Conservation (phyloP, 805 yeast genomes). For the Yamadazyma phyllophila region DNA sequence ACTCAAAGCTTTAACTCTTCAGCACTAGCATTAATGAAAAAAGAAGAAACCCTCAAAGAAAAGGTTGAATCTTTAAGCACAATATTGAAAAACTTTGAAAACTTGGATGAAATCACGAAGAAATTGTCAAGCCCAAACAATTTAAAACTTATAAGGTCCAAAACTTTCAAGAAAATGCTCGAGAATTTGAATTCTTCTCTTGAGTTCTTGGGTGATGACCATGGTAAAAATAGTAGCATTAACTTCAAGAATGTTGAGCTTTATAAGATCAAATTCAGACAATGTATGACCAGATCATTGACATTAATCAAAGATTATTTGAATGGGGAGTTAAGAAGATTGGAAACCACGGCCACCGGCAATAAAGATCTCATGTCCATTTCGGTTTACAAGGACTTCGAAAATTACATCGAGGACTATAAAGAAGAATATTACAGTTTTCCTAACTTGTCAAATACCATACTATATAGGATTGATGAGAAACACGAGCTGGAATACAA, state of each 20-base stretch:
- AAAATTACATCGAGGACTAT: slow-evolving; percentile 18
- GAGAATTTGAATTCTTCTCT: slow-evolving; percentile 64
- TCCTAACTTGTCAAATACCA: slow-evolving; percentile 30
- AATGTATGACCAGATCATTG: slow-evolving; percentile 78
- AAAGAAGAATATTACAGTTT: slow-evolving; percentile 22
- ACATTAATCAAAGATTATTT: slow-evolving; percentile 72
- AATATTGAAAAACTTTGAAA: slow-evolving; percentile 61
- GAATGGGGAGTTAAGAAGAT: slow-evolving; percentile 38
- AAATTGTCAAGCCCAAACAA: slow-evolving; percentile 59
- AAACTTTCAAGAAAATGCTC: slow-evolving; percentile 46
- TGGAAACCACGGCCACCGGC: slow-evolving; percentile 20
- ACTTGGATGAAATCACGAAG: slow-evolving; percentile 66
- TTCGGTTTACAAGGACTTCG: slow-evolving; percentile 62
- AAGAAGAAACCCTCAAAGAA: slow-evolving; percentile 40
- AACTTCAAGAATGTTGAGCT: slow-evolving; percentile 64
- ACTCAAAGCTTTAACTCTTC: slow-evolving; percentile 63
- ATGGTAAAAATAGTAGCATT: slow-evolving; percentile 41
- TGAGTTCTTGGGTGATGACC: slow-evolving; percentile 36
- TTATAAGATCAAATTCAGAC: slow-evolving; percentile 71
- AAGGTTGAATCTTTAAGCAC: slow-evolving; percentile 45
- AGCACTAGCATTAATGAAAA: slow-evolving; percentile 49
- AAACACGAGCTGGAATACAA: slow-evolving; percentile 49
- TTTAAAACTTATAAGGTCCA: slow-evolving; percentile 30
- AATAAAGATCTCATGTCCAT: slow-evolving; percentile 29
- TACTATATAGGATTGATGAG: slow-evolving; percentile 35